Percentiles rank a stretch among this genome's conserved stretches.
Conservation (phyloP, 2,329 filamentous ascomycete genomes). For the Diaporthe sp. region DNA sequence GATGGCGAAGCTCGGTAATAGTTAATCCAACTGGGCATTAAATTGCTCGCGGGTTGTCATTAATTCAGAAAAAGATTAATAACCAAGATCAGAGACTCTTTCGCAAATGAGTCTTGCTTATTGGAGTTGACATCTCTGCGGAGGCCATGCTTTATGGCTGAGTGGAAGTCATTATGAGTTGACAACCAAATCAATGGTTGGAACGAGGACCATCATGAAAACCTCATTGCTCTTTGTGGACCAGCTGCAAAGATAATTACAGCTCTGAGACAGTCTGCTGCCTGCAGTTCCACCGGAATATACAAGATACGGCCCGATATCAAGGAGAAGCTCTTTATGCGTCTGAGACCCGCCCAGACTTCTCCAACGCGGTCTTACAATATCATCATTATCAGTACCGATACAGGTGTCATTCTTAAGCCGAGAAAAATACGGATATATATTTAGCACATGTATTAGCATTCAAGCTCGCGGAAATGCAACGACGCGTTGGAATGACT, state of each 20-base stretch:
- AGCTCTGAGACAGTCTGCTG: neutral
- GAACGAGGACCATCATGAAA: neutral
- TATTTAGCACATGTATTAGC: neutral
- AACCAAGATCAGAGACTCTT: neutral
- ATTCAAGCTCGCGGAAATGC: neutral
- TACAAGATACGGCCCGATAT: neutral
- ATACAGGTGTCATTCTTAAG: neutral
- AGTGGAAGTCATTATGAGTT: neutral
- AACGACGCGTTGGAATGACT: neutral
- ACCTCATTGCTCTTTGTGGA: neutral
- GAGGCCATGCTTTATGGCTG: neutral
- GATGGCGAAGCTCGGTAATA: no score
- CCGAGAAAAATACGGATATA: neutral
- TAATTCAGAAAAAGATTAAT: no score
- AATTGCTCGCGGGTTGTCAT: neutral
- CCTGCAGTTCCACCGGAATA: neutral
- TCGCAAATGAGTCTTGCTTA: accelerated
- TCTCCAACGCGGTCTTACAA: neutral
- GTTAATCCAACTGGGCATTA: no score
- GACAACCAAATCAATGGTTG: neutral
- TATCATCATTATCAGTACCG: neutral
- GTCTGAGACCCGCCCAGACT: neutral
- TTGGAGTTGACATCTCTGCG: neutral
- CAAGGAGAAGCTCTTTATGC: neutral
- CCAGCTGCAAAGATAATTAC: neutral